Conservation (phyloP, 2,329 filamentous ascomycete genomes). For the Lachnellula arida region DNA sequence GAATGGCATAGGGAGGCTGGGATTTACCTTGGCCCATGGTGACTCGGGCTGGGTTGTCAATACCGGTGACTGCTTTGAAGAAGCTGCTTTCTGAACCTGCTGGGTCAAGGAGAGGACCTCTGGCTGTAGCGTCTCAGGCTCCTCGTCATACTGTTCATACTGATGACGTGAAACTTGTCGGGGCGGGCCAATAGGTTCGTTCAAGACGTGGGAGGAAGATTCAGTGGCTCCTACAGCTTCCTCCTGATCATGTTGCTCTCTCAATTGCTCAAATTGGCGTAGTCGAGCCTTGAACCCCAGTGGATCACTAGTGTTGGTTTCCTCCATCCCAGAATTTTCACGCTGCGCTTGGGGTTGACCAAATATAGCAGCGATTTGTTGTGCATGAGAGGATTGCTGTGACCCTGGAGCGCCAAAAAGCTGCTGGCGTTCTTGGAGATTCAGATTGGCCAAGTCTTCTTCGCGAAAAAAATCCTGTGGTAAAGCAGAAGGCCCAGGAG, state of each 20-base stretch:
- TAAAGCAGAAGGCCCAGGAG: conserved; percentile 39
- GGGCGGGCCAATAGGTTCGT: conserved; percentile 25
- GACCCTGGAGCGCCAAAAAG: conserved; percentile 16
- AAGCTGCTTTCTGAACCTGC: conserved; percentile 73
- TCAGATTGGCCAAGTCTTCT: conserved; percentile 70
- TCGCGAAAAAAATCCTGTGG: conserved; percentile 56
- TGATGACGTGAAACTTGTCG: conserved; percentile 19
- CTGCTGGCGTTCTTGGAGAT: conserved; percentile 36
- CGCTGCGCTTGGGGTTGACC: conserved; percentile 34
- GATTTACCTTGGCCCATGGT: conserved; percentile 55
- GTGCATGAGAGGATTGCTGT: conserved; percentile 23
- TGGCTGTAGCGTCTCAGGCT: conserved; percentile 33
- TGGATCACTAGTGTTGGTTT: conserved; percentile 55
- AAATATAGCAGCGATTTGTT: conserved; percentile 29
- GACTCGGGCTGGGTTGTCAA: conserved; percentile 40
- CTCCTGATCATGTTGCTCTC: conserved; percentile 64
- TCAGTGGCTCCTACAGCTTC: conserved; percentile 25
- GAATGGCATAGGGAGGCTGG: conserved; percentile 72
- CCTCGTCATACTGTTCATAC: conserved; percentile 19
- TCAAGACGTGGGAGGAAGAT: conserved; percentile 31
- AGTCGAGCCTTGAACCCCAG: conserved; percentile 61
- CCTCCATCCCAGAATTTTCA: conserved; percentile 55
- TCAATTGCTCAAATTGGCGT: conserved; percentile 75
- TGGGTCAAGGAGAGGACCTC: conserved; percentile 70
- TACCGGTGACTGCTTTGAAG: conserved; percentile 52